Evolutionary conservation across 2,329 filamentous ascomycete genomes (phyloP), one percentile per base, ranked within the genome.

Genomic region (Chaetomium globosum): DNA sequence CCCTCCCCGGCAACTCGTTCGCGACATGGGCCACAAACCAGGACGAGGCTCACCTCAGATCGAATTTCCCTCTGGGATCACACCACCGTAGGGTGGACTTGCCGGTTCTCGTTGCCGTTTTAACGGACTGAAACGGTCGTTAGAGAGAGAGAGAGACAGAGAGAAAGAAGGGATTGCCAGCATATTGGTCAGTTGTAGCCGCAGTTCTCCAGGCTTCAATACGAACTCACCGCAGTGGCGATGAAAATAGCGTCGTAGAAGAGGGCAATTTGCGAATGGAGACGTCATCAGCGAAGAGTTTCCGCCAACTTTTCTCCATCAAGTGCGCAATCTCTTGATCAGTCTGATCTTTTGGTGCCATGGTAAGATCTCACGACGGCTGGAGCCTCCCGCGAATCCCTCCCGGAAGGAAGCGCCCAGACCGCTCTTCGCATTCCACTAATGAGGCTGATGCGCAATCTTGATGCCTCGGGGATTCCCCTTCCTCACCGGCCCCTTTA

Each of bases 311-410:
- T 1, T 9, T 48, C 46, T 8, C 46, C 39, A 43, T 19, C 21
- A 3, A 26, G 16, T n/a, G 30, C 28, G 9, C 8, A 33, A 54
- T 21, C 28, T 33, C 19, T 31, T 33, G n/a, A 36, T 21, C 28
- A 28, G 51, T 53, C 51, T 36, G 52, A 54, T 54, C 30, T 30
- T 53, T 53, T 28, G 16, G 51, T 28, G 19, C 4, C 28, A 30
- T 31, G 19, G 51, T 19, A 16, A 31, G 30, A 28, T 54, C 26
- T 54, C 16, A 9, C 21, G 19, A 36, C 30, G 28, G 19, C 21
- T 31, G 52, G 52, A 33, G 52, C 28, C 52, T 33, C 30, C 52
- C 52, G 52, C 52, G 30, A 36, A 54, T 54, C 51, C 51, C 51
- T 30, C 51, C 51, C 51, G 30, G 16, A 23, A 54, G 30, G 13